Percentiles rank a stretch among this genome's conserved stretches.
Conservation (phyloP, 257 asterid genomes). For the Phtheirospermum japonicum region DNA sequence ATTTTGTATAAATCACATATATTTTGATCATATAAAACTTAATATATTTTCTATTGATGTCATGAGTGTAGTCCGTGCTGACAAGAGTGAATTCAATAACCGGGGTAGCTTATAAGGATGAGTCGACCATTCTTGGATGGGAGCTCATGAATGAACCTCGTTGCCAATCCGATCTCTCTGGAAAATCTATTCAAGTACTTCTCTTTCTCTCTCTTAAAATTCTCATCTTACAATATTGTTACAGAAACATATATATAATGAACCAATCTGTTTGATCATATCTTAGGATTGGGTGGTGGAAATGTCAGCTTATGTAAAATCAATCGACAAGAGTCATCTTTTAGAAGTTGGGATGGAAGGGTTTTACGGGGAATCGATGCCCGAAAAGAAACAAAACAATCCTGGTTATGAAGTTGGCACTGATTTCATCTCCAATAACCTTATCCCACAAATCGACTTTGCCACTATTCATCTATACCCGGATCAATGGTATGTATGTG, state of each 20-base stretch:
- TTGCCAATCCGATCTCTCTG: slow-evolving; percentile 4
- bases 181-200: slow-evolving; percentile 5
- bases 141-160: slow-evolving; percentile 11
- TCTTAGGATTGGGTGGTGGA: not conserved
- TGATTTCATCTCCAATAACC: not conserved
- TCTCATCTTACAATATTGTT: not conserved
- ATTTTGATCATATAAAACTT: too few species aligned
- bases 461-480: not conserved
- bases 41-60: too few species aligned
- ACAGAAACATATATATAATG: too few species aligned
- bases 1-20: too few species aligned
- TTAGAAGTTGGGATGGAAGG: slow-evolving; percentile 7
- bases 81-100: too few species aligned
- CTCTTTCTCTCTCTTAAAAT: not conserved
- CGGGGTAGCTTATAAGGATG: slow-evolving; percentile 1
- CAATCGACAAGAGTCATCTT: not conserved
- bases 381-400: not conserved
- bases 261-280: too few species aligned
- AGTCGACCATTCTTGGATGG: not conserved
- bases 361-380: not conserved
- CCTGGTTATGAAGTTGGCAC: slow-evolving; percentile 8
- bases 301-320: slow-evolving; percentile 3
- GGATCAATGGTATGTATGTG: not conserved
- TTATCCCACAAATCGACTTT: not conserved
- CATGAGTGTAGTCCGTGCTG: not conserved